These are phyloP conservation scores for Schoenoplectus tabernaemontani DNA, from an alignment of 202 grass and related monocot genomes.

Conservation along the genomic window DNA sequence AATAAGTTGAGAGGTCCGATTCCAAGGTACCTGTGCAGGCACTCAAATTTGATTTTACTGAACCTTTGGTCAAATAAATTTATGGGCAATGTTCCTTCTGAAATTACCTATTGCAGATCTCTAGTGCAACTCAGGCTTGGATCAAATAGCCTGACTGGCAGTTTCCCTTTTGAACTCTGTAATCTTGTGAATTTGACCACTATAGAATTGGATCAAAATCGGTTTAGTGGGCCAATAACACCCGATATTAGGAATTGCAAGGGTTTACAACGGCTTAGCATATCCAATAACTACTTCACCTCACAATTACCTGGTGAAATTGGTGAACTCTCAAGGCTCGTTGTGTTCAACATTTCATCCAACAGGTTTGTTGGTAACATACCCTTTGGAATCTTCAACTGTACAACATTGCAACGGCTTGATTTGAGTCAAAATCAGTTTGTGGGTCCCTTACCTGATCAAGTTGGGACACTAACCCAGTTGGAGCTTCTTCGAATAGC, in stretches of 20 bases:
- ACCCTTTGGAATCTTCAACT: slow-evolving; percentile 78
- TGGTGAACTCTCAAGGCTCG: slow-evolving; percentile 60
- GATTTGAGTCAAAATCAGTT: slow-evolving; percentile 91
- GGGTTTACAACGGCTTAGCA: slow-evolving; percentile 61
- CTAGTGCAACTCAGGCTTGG: slow-evolving; percentile 77
- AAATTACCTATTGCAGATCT: slow-evolving; percentile 70
- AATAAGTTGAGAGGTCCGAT: slow-evolving; percentile 82
- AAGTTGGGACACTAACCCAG: slow-evolving; percentile 72
- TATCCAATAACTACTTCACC: slow-evolving; percentile 88
- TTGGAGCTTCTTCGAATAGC: slow-evolving; percentile 80
- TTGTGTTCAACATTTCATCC: slow-evolving; percentile 94
- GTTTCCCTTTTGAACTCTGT: slow-evolving; percentile 82
- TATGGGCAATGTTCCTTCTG: slow-evolving; percentile 72
- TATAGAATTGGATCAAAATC: slow-evolving; percentile 71
- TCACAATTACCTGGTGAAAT: slow-evolving; percentile 82
- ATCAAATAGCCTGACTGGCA: slow-evolving; percentile 76
- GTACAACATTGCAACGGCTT: slow-evolving; percentile 76
- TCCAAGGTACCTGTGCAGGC: slow-evolving; percentile 69
- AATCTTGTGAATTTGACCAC: slow-evolving; percentile 79
- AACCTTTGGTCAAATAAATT: slow-evolving; percentile 74
- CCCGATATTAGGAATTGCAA: slow-evolving; percentile 71
- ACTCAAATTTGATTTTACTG: slow-evolving; percentile 91
- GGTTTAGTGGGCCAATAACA: slow-evolving; percentile 88
- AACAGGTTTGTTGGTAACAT: slow-evolving; percentile 74
- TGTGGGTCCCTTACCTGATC: slow-evolving; percentile 56